Evolutionary conservation across 306 rosid species (phyloP), one percentile per base, ranked within the genome.

Genomic region (Dalbergia oliveri): DNA sequence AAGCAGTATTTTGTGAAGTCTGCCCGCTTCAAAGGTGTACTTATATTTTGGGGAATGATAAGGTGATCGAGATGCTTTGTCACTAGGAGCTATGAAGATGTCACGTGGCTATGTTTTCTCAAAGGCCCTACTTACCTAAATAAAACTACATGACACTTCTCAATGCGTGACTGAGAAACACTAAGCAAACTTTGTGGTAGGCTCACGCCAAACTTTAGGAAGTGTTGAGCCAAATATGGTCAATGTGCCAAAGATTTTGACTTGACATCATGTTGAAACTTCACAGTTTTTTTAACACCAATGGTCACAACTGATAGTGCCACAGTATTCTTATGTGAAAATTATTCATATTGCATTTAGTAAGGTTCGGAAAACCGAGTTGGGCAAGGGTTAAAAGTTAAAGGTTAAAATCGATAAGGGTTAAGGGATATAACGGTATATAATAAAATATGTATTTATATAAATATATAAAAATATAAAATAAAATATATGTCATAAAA

Each of bases 81-180:
- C 58, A 12, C 21, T 2, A 16, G 10, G 18, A 16, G 35, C 16
- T 13, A 50, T 16, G 49, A 72, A 54, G 4, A 37, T 72, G 64
- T 21, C 81, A 66, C 66, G 37, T 65, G 81, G 66, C n/a, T 14
- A 1, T 66, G 73, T 77, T 19, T 53, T 71, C 44, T 51, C 31
- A 2, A 53, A 14, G 53, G 43, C 65, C 73, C 65, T 76, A 64
- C 65, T 49, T 62, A 9, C 34, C 6, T 60, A 53, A 21, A 51
- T n/a, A 11, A 72, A 35, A 72, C 11, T 34, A 35, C 77, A 37
- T 16, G 51, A 72, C 35, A 34, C 13, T 56, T 56, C 54, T 72
- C 51, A 72, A 33, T 34, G 11, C 11, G 50, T 53, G 18, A 16
- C 9, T 50, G 5, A 49, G 8, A n/a, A 49, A 49, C 60, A 15